Evolutionary conservation across 371 early-diverging fungal genomes (phyloP), one percentile per base, ranked within the genome.

Genomic region (Funneliformis caledonium): DNA sequence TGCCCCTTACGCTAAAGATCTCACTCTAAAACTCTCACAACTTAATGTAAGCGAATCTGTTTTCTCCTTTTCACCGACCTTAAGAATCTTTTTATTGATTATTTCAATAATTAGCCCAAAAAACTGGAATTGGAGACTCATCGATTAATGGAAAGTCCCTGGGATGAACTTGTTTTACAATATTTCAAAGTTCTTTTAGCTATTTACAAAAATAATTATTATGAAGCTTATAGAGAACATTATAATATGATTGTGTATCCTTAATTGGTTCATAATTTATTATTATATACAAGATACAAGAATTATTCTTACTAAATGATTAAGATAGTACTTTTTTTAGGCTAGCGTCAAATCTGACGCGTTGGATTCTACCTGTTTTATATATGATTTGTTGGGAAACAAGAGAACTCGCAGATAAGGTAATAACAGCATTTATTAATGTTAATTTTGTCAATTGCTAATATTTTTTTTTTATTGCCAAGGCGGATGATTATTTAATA

Each of bases 211-310:
- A 48, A 47, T 43, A 59, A 80, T 26, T 80, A 45, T 62, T 26
- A 26, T 33, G 68, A 70, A 50, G 80, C 72, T 10, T 80, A 72
- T 31, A 47, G 61, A 16, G 72, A 67, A 72, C 72, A 80, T 56
- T 10, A 72, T 62, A 60, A 11, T 47, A 60, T 80, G 67, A 62
- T 61, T 22, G 11, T 37, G 80, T 80, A 80, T 80, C 80, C 80
- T 80, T 80, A n/a, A 6, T 22, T 43, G 16, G 12, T 37, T 56
- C 19, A 56, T 73, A 4, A 33, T 56, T 73, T 5, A 12, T 48
- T 4, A 4, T 61, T 61, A 43, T 45, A 31, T 11, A 52, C 1
- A 3, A 69, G 1, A 19, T 22, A 45, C 10, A 62, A 33, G 19
- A 43, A 19, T 42, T 37, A 16, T 43, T 37, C 26, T 64, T 33